Evolutionary conservation across 345 rosid species (phyloP).

Genomic region (Salix udensis): DNA sequence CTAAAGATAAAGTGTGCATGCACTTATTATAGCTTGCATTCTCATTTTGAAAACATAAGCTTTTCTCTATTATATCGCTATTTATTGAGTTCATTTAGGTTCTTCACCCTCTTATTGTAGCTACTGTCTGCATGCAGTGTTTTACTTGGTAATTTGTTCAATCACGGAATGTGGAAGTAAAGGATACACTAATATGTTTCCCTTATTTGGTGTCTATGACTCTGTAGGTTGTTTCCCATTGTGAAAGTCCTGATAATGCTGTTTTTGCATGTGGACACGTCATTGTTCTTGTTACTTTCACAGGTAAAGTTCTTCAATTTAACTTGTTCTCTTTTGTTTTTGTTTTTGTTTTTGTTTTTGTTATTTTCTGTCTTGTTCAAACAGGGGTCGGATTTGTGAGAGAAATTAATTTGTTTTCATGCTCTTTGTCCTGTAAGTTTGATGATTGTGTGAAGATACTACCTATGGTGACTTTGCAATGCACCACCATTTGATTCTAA

Average conservation of each 20-base stretch:
- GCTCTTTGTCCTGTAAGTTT: background rate
- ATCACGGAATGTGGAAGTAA: background rate
- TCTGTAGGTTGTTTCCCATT: slow-evolving; percentile 57
- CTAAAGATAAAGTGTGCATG: background rate
- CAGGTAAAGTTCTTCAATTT: slow-evolving; percentile 43
- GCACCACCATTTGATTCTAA: background rate
- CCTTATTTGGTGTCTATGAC: slow-evolving; percentile 8
- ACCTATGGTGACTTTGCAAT: background rate
- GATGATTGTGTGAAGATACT: background rate
- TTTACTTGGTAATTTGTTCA: background rate
- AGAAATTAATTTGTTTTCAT: background rate
- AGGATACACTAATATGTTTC: background rate
- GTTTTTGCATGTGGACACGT: slow-evolving; percentile 70
- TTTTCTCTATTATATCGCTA: background rate
- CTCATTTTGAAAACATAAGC: background rate
- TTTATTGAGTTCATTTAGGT: background rate
- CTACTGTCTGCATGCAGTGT: background rate
- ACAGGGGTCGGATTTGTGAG: background rate
- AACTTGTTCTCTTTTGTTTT: background rate
- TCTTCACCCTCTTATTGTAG: background rate
- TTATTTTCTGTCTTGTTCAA: background rate
- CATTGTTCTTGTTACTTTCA: slow-evolving; percentile 60
- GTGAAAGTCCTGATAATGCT: slow-evolving; percentile 54
- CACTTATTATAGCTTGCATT: background rate
- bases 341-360: background rate